phyloP scores from a whole-genome alignment of 139 green algal genomes.

The Chloropicon primus region DNA sequence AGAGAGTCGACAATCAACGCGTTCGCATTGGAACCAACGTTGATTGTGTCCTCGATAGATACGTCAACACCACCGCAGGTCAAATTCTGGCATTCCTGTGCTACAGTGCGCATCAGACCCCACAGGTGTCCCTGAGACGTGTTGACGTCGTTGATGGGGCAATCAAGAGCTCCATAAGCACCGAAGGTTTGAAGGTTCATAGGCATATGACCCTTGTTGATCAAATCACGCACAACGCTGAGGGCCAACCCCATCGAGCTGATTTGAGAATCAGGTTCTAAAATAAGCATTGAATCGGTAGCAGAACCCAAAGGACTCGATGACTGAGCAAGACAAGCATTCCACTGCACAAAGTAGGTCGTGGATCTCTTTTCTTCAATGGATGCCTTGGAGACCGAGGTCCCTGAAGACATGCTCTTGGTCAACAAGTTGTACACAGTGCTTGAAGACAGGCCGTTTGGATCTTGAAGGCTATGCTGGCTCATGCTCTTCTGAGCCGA shows the following conservation, averaged over 20 bases:
- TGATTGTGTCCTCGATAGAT: neutral
- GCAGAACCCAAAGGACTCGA: neutral
- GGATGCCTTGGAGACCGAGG: neutral
- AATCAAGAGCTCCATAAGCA: neutral
- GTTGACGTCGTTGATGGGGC: neutral
- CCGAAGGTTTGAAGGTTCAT: neutral
- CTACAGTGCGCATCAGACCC: neutral
- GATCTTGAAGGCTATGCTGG: neutral
- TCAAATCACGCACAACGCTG: neutral
- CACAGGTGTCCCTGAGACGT: neutral
- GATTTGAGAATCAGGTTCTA: neutral
- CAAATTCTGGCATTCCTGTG: neutral
- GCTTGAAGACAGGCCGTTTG: neutral
- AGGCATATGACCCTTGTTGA: neutral
- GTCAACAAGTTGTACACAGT: neutral
- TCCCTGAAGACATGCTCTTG: neutral
- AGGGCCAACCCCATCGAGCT: neutral
- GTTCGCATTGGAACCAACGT: neutral
- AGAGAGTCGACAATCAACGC: neutral
- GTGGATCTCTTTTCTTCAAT: neutral
- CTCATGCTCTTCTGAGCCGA: neutral
- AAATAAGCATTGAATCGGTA: neutral
- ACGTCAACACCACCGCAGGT: neutral
- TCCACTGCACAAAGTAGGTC: neutral
- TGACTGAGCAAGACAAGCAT: neutral